Conservation (phyloP, 805 yeast genomes). For the Nakazawaea peltata region DNA sequence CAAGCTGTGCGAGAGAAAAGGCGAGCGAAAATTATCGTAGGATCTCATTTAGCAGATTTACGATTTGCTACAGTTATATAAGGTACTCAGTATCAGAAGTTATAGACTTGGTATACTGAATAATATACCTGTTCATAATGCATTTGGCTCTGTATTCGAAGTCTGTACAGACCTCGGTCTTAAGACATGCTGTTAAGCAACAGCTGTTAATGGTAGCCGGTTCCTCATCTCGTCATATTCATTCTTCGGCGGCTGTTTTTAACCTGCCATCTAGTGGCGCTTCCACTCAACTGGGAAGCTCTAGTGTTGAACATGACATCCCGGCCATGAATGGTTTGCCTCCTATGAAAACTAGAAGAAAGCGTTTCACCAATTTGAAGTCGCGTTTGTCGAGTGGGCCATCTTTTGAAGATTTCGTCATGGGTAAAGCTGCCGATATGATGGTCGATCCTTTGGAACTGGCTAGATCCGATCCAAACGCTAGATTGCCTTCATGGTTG, state of each 20-base stretch:
- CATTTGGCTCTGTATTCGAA: too few species aligned
- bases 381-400: constrained; percentile 80
- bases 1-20: constrained; percentile 7
- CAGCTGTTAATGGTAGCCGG: too few species aligned
- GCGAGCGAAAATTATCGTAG: too few species aligned
- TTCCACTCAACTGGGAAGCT: background rate
- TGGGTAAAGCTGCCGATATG: constrained; percentile 68
- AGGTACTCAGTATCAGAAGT: too few species aligned
- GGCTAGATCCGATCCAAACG: constrained; percentile 60
- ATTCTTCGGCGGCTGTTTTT: background rate
- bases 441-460: constrained; percentile 68
- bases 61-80: too few species aligned
- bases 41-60: too few species aligned
- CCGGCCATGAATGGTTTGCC: constrained; percentile 9
- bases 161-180: too few species aligned
- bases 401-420: constrained; percentile 83
- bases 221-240: background rate
- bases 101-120: too few species aligned
- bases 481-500: constrained; percentile 85
- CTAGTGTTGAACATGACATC: constrained; percentile 5
- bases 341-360: constrained; percentile 25
- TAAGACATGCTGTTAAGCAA: too few species aligned
- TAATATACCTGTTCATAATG: too few species aligned
- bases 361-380: constrained; percentile 52
- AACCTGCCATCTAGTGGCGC: background rate